Evolutionary conservation across 139 green algal species (phyloP).

Genomic region (Tetratostichococcus sp.): DNA sequence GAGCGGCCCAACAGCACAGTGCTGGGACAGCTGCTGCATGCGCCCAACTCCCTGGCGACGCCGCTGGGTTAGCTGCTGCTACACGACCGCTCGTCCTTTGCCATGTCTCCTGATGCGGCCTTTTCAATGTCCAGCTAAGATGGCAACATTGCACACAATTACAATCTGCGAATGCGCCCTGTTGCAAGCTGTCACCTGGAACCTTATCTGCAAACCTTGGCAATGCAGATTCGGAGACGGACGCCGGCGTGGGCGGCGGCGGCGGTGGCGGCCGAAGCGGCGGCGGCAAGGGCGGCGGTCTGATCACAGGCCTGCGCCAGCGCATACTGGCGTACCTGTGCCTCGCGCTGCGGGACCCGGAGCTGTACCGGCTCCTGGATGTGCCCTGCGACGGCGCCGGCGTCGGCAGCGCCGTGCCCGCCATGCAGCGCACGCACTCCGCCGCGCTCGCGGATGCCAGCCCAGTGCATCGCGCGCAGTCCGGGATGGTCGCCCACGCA

Average conservation of each 20-base stretch:
- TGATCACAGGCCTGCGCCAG: conserved; percentile 20
- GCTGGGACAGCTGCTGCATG: background rate
- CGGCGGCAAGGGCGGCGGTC: background rate
- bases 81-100: too few relatives aligned
- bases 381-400: background rate
- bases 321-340: conserved; percentile 20
- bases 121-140: too few relatives aligned
- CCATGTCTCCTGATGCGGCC: too few relatives aligned
- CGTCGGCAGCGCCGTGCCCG: background rate
- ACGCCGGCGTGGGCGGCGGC: too few relatives aligned
- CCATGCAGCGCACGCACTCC: background rate
- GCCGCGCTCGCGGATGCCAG: background rate
- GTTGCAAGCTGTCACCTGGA: too few relatives aligned
- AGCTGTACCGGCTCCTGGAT: background rate
- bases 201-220: too few relatives aligned
- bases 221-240: too few relatives aligned
- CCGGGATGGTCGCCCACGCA: too few relatives aligned
- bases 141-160: too few relatives aligned
- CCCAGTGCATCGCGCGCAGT: too few relatives aligned
- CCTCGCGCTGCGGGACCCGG: background rate
- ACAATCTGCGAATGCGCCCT: too few relatives aligned
- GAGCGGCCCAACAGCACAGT: background rate
- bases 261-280: background rate
- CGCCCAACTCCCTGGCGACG: background rate
- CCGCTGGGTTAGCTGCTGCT: too few relatives aligned